Evolutionary conservation across 208 protist genomes (phyloP), one percentile per base, ranked within the genome.

Genomic region (Crithidia sp.): DNA sequence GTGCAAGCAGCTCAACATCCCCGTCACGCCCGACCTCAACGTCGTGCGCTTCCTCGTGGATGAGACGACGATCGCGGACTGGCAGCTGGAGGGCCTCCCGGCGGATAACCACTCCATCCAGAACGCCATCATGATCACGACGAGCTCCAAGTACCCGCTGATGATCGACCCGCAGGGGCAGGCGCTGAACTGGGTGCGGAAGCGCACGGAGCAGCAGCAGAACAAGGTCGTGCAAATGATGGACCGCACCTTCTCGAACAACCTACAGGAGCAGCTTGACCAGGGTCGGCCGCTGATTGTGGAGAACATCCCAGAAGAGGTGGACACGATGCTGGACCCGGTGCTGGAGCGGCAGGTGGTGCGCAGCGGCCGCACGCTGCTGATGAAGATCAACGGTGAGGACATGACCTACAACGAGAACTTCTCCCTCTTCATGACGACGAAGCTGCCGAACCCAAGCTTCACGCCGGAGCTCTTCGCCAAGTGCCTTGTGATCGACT

Each of bases 61-160:
- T 69, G 97, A 99, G 71, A 96, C 98, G 41, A 96, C 90, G 49
- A 96, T 99, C 68, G 96, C 96, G 53, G 96, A 99, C 74, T 99
- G 99, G 99, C 97, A 98, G 77, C 81, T 99, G 54, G 96, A 99
- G 80, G 98, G 97, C 16, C 86, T 99, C 39, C 99, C 99, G 52
- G 97, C 96, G 17, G 99, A 99, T 87, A 97, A 98, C 76, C 97
- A 99, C 81, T 99, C 98, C 16, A 92, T 99, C 14, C 97, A 99
- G 88, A 99, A 99, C 85, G 99, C 97, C 61, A 99, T 99, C 77
- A 99, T 99, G 88, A 97, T 99, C 72, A 99, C 98, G 43, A 94
- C 93, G 41, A 96, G 91, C 87, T 83, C 77, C 67, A 96, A 98
- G 79, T 99, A 95, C 80, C 98, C 98, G 61, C 86, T 99, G 37